Conservation (phyloP, 257 asterid species). For the Handroanthus guayacan region DNA sequence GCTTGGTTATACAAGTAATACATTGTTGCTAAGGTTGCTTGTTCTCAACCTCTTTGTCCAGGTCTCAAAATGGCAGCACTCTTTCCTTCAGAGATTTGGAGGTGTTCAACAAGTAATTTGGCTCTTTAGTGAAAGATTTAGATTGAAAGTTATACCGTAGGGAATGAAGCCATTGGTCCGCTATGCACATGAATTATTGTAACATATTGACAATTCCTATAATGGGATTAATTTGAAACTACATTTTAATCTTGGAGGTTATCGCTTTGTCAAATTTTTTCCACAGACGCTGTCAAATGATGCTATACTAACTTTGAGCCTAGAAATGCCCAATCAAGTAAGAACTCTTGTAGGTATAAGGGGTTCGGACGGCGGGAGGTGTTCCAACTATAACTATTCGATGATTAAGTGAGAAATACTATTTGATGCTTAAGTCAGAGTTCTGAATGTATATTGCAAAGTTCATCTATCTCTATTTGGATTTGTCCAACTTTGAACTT, state of each 20-base stretch:
- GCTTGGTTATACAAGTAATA: background rate
- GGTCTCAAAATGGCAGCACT: constrained; percentile 29
- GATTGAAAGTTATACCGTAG: constrained; percentile 46
- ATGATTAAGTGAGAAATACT: too few relatives aligned
- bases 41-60: constrained; percentile 23
- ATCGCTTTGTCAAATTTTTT: background rate
- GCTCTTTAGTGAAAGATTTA: constrained; percentile 47
- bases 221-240: constrained; percentile 36
- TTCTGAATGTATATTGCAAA: too few relatives aligned
- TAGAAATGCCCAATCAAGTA: too few relatives aligned
- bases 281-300: too few relatives aligned
- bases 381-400: too few relatives aligned
- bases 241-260: constrained; percentile 31
- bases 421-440: too few relatives aligned
- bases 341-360: too few relatives aligned
- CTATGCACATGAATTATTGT: constrained; percentile 46
- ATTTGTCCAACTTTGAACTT: too few relatives aligned
- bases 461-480: too few relatives aligned
- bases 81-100: constrained; percentile 36
- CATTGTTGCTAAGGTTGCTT: constrained; percentile 3
- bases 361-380: too few relatives aligned
- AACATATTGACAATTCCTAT: constrained; percentile 44
- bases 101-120: constrained; percentile 38
- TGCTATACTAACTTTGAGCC: too few relatives aligned
- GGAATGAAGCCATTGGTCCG: constrained; percentile 93